These are phyloP conservation scores for Backusella mclennaniae DNA, from an alignment of 192 early-diverging fungal species.

Conservation along the genomic window DNA sequence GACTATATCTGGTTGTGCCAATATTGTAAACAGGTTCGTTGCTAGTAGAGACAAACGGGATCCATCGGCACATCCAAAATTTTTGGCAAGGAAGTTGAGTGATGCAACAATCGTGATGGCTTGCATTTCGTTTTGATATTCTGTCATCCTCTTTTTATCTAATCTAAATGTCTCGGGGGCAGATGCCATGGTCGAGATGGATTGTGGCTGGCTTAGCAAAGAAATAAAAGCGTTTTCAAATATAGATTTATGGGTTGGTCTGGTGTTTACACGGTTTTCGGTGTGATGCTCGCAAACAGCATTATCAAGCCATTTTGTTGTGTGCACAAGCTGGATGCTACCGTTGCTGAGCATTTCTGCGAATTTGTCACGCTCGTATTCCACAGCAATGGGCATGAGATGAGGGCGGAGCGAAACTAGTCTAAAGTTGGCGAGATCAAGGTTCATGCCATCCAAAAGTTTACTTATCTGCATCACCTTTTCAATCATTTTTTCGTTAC, in stretches of 20 bases:
- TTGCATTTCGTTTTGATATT: slow-evolving; percentile 73
- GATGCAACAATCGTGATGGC: slow-evolving; percentile 62
- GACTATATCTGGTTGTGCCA: slow-evolving; percentile 24
- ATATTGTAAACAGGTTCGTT: slow-evolving; percentile 24
- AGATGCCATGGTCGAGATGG: background rate
- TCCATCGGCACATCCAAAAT: slow-evolving; percentile 27
- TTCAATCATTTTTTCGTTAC: slow-evolving; percentile 44
- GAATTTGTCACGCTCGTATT: slow-evolving; percentile 76
- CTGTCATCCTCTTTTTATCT: slow-evolving; percentile 63
- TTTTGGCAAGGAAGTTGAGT: slow-evolving; percentile 69
- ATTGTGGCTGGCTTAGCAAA: background rate
- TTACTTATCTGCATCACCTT: slow-evolving; percentile 49
- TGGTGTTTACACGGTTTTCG: background rate
- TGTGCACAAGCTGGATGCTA: slow-evolving; percentile 46
- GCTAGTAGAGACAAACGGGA: slow-evolving; percentile 9
- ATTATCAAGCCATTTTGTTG: slow-evolving; percentile 59
- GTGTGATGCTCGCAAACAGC: slow-evolving; percentile 28
- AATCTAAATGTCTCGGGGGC: slow-evolving; percentile 68
- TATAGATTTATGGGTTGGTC: background rate
- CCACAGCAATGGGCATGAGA: slow-evolving; percentile 66
- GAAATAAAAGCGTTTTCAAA: slow-evolving; percentile 18
- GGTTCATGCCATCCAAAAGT: slow-evolving; percentile 72
- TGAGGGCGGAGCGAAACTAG: slow-evolving; percentile 65
- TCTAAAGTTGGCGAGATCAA: slow-evolving; percentile 80
- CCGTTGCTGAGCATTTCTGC: slow-evolving; percentile 46